Percentiles rank a stretch among this genome's conserved stretches.
Evolutionary conservation across 139 green algal species (phyloP).

Genomic region (Chlorella sp.): DNA sequence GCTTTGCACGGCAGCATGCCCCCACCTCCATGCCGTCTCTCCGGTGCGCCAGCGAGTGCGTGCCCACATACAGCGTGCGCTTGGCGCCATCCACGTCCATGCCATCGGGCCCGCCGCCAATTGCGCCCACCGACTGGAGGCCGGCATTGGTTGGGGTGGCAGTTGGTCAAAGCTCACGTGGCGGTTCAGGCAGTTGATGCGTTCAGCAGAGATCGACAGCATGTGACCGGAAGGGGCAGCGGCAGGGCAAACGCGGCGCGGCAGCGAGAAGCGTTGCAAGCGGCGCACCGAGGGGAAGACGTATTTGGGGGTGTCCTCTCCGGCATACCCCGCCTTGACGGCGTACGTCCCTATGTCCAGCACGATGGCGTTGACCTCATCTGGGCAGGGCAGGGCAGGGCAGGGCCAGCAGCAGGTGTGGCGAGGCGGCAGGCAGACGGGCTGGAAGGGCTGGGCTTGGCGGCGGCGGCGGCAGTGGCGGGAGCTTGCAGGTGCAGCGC

Average conservation of each 20-base stretch:
- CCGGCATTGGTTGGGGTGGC: too few species aligned
- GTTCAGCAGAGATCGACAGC: too few species aligned
- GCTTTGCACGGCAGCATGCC: too few species aligned
- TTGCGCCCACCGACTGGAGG: slow-evolving; percentile 31
- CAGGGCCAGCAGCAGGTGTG: background rate
- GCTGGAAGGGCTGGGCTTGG: background rate
- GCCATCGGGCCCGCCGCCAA: slow-evolving; percentile 15
- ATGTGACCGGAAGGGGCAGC: too few species aligned
- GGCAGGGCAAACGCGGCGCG: too few species aligned
- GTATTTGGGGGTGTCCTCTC: slow-evolving; percentile 95
- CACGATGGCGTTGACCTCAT: slow-evolving; percentile 97
- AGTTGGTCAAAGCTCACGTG: too few species aligned
- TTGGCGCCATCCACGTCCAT: slow-evolving; percentile 53
- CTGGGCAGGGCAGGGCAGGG: slow-evolving; percentile 50
- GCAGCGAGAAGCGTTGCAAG: background rate
- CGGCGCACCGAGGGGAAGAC: slow-evolving; percentile 88
- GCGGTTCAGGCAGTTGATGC: too few species aligned
- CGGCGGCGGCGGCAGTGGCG: background rate
- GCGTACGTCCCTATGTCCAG: slow-evolving; percentile 88
- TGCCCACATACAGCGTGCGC: slow-evolving; percentile 59
- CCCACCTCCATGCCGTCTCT: slow-evolving; percentile 77
- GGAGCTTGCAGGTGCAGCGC: background rate
- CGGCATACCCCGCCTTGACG: slow-evolving; percentile 93
- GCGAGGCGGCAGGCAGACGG: background rate
- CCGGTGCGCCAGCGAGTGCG: slow-evolving; percentile 53